Evolutionary conservation across 2,329 filamentous ascomycete species (phyloP), one percentile per base, ranked within the genome.

Genomic region (Bipolaris sorokiniana): DNA sequence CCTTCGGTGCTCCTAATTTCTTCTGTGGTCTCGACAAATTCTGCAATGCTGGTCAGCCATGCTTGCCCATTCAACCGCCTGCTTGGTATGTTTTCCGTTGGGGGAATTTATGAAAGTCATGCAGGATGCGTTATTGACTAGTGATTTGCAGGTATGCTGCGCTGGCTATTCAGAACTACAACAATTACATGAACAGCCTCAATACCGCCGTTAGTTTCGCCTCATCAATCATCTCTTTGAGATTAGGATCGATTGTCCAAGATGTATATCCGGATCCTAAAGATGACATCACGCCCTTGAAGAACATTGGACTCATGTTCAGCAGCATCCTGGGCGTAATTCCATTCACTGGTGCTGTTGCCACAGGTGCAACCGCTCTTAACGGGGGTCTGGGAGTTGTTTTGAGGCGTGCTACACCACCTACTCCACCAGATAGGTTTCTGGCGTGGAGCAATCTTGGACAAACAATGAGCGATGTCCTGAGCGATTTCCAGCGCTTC

Each of bases 131-230:
- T 16, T 3, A 7, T n/a, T 37, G 10, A 37, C 34, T 37, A 37
- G 34, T 37, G n/a, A 10, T 37, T 16, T 37, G 3, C 37, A 58
- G 55, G 55, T 58, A 54, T 33, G 51, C 50, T 18, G 38, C 40
- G n/a, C 26, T 58, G 31, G 46, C 45, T 34, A 58, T 58, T n/a
- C 55, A 58, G 28, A 58, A 58, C 40, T 58, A 50, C 40, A 58
- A 54, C 50, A 58, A 58, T 46, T 58, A 58, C 38, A 54, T 54
- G 50, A 54, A 58, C 23, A 20, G 26, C 15, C 40, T 58, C 28
- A 58, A 58, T 26, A 58, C 55, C 4, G 50, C 55, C n/a, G 45
- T 54, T 16, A 40, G 7, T 7, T 58, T 58, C 22, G 50, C 55
- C 5, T n/a, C 50, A 10, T 58, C 55, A 13, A 58, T 58, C 22